Base-by-base conservation (phyloP, 1,284 basidiomycete species). In the Papiliotrema laurentii region DNA sequence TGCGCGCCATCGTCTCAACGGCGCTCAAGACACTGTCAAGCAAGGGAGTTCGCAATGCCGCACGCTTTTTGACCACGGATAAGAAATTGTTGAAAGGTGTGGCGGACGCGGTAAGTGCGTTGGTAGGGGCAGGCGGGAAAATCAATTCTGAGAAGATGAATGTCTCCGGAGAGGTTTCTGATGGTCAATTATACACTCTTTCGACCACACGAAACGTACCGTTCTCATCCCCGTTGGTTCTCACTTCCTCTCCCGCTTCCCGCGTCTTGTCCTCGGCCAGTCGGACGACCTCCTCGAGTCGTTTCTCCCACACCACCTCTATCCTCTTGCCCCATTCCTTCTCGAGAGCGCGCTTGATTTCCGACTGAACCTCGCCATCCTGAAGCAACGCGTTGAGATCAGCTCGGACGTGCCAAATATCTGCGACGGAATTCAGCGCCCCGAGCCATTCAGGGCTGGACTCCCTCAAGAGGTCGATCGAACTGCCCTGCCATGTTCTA, bases 391-490 rank as follows among this genome's bases (percentile, higher is more conserved):
- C 44, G 4, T 49, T 35, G 9, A 69, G 36, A 0, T 55, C 42
- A 0, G 43, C 44, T 7, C 70, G 56, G 24, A 73, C 60, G 1
- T 55, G 45, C 72, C 73, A 73, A 9, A 75, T 63, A 43, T 71
- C 69, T 5, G 55, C 39, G 2, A 72, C 64, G 5, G 59, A 61
- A 18, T 59, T 49, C 19, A 75, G 41, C 11, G 53, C 61, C 10
- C 35, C 46, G 26, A 69, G 53, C 71, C 64, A 73, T 3, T 45
- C 43, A 1, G 66, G 66, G 3, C 65, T 51, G 4, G 65, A 49
- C 6, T 66, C 58, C 21, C 53, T 41, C 22, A 73, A 47, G 18
- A 66, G 37, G 1, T 52, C 50, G 13, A 68, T 45, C 2, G 64
- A 60, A 0, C 52, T 40, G 1, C 40, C 43, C 26, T 71, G 62